Conservation (phyloP, 2,329 filamentous ascomycete genomes). For the Epichloe gansuensis region DNA sequence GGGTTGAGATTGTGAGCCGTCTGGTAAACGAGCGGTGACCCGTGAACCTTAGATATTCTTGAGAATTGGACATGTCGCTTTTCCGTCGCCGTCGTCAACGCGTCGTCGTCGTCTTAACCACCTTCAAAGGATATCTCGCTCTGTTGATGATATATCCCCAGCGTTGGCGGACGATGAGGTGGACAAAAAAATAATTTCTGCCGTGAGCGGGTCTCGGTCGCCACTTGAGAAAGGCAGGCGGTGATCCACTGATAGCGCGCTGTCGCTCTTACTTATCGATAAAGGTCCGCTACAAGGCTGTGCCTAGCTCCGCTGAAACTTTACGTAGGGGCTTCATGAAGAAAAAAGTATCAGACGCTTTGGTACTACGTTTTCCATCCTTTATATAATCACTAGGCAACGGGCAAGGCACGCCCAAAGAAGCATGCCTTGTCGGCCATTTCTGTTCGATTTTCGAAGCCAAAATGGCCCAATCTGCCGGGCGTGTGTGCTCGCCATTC, state of each 20-base stretch:
- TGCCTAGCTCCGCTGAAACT: not conserved
- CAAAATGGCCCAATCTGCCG: conserved; percentile 25
- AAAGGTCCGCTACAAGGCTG: conserved; percentile 7
- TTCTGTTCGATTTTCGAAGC: conserved; percentile 22
- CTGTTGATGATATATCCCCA: not conserved
- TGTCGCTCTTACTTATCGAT: conserved; percentile 19
- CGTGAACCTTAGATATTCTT: conserved; percentile 62
- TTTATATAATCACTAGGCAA: not conserved
- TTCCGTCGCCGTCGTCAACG: no score
- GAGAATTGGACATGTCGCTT: conserved; percentile 24
- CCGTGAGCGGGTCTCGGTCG: conserved; percentile 7
- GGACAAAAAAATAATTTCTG: conserved; percentile 27
- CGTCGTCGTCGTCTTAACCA: not conserved
- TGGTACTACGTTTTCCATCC: not conserved
- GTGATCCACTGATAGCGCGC: not conserved
- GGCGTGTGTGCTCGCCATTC: conserved; percentile 22
- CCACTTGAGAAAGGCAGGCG: conserved; percentile 12
- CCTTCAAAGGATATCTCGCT: not conserved
- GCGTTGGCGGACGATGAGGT: not conserved
- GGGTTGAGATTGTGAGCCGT: conserved; percentile 77
- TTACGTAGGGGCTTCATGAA: not conserved
- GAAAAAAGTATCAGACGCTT: not conserved
- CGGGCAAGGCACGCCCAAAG: not conserved
- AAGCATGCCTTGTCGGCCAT: conserved; percentile 25
- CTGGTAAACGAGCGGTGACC: conserved; percentile 73